phyloP scores from a whole-genome alignment of 2,329 filamentous ascomycete species.

The Fusarium heterosporum region DNA sequence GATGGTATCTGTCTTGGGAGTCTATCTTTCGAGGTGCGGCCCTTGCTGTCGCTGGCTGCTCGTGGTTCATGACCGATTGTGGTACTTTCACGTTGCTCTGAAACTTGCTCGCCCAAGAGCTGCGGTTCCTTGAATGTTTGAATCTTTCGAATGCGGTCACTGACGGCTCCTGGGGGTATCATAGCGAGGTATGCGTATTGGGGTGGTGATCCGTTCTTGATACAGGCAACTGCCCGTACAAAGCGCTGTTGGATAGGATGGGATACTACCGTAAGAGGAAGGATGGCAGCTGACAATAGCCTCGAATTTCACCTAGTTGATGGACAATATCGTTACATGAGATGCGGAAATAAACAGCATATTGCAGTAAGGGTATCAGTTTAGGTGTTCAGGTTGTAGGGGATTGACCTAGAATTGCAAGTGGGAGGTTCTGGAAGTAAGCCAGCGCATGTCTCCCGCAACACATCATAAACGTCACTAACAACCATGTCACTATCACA shows the following conservation, averaged over 20 bases:
- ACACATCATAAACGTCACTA: conserved; percentile 27
- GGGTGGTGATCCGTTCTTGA: conserved; percentile 8
- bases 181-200: conserved; percentile 24
- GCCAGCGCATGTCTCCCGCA: conserved; percentile 15
- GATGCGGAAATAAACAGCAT: conserved; percentile 18
- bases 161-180: conserved; percentile 47
- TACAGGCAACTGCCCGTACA: conserved; percentile 11
- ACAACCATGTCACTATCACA: background rate
- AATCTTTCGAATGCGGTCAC: conserved; percentile 48
- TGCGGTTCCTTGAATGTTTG: conserved; percentile 39
- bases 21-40: conserved; percentile 44
- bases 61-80: conserved; percentile 48
- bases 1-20: conserved; percentile 38
- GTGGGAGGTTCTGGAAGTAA: conserved; percentile 20
- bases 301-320: conserved; percentile 19
- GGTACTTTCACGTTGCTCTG: conserved; percentile 40
- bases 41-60: conserved; percentile 42
- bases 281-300: conserved; percentile 1
- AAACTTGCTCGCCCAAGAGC: conserved; percentile 4
- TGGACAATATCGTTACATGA: conserved; percentile 21
- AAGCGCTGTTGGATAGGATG: conserved; percentile 20
- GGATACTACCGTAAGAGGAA: conserved; percentile 29
- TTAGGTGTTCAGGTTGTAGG: conserved; percentile 6
- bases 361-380: conserved; percentile 8
- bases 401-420: conserved; percentile 3